phyloP scores from a whole-genome alignment of 352 stramenopile genomes.

The Lagenidium sp. region DNA sequence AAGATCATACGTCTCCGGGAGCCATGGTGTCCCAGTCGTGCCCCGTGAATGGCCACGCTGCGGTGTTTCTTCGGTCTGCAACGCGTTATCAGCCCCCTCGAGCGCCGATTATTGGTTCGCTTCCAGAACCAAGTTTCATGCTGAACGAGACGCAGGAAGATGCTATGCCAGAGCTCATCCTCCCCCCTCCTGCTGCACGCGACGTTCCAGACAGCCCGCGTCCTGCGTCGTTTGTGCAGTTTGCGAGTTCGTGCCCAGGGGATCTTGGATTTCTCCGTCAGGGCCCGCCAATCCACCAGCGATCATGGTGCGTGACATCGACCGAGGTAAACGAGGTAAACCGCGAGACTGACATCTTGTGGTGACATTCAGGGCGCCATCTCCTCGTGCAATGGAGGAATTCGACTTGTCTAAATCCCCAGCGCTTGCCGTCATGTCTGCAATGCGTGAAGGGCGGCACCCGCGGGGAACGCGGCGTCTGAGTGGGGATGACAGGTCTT shows the following conservation, averaged over 20 bases:
- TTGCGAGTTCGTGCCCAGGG: conserved; percentile 58
- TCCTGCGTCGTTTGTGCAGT: conserved; percentile 44
- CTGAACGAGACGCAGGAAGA: conserved; percentile 24
- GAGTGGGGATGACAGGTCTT: too few relatives aligned
- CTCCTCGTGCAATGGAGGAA: conserved; percentile 31
- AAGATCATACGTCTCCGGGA: conserved; percentile 11
- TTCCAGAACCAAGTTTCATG: conserved; percentile 53
- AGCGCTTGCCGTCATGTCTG: conserved; percentile 55
- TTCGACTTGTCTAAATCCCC: conserved; percentile 68
- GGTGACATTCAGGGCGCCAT: conserved; percentile 8
- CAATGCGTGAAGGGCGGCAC: conserved; percentile 22
- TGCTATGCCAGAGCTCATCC: conserved; percentile 45
- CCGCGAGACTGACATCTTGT: too few relatives aligned
- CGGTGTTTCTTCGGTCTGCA: conserved; percentile 8
- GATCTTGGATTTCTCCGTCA: conserved; percentile 52
- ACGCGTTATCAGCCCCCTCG: conserved; percentile 31
- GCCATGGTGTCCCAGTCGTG: conserved; percentile 50
- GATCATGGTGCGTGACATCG: conserved; percentile 24
- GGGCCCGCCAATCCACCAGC: conserved; percentile 18
- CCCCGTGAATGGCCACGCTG: conserved; percentile 29
- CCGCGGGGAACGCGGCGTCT: too few relatives aligned
- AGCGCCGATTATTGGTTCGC: conserved; percentile 45
- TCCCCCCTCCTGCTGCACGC: conserved; percentile 32
- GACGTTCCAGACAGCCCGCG: conserved; percentile 14
- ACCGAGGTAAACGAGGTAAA: too few relatives aligned